Base-by-base conservation (phyloP, 2,329 filamentous ascomycete genomes). In the Pseudocercospora eumusae region DNA sequence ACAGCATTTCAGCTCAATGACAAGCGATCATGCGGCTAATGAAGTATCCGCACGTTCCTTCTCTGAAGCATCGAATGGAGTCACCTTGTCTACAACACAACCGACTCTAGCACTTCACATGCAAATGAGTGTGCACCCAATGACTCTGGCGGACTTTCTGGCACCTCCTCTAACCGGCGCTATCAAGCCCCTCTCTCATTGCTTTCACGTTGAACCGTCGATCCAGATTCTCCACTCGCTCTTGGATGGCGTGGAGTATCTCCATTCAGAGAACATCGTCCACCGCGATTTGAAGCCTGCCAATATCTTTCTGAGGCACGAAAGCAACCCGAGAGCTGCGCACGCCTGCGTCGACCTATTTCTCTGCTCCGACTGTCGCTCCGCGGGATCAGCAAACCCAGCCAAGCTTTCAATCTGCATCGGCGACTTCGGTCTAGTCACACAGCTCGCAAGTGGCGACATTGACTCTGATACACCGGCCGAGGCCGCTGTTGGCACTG, bases 251-350 rank as follows among this genome's bases (percentile, higher is more conserved):
- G 82, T 89, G 2, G 81, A 86, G 61, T 89, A 90, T 68, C 78
- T 89, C 1, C 87, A 90, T 67, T 75, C 78, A 0, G 80, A 85
- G 62, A 80, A 80, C 5, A 83, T 89, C 53, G 81, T 88, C 0
- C 87, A 90, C 68, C 83, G 87, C 9, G 87, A 90, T 69, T 77
- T 90, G 21, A 90, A 90, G 68, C 87, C 87, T 0, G 84, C 83
- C 2, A 90, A 90, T 66, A 84, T 90, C 27, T 88, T 90, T 73
- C 76, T 90, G 0, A 83, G 83, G 2, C 71, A 80, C n/a, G 74
- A 78, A 18, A 73, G 69, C 27, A 72, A 65, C 60, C 66, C 63
- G 1, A 66, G 60, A 57, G 57, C 54, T 20, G 60, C 62, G 40
- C 64, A 62, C 3, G 80, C 82, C 18, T 80, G 77, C 20, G 75